A percentile compares a stretch with the other conserved stretches of the same genome.
Conservation (phyloP, 176 grass and related monocot genomes). For the bread wheat (Triticum aestivum) region IWGSC_CS_RefSeq_v2.1 NC_057801.1:652110036-652110535, state of each 20-base stretch:
- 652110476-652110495: slow-evolving; percentile 36
- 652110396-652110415: slow-evolving; percentile 79
- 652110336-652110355: slow-evolving; percentile 88
- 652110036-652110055: slow-evolving; percentile 1
- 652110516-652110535: slow-evolving; percentile 3
- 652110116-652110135: slow-evolving; percentile 31
- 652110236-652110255: background rate
- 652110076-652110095: slow-evolving; percentile 7
- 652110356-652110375: slow-evolving; percentile 77
- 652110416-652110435: slow-evolving; percentile 73
- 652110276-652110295: background rate
- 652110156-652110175: background rate
- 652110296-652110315: slow-evolving; percentile 28
- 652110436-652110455: slow-evolving; percentile 39
- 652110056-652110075: background rate
- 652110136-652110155: background rate
- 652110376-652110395: slow-evolving; percentile 75
- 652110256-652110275: background rate
- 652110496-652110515: slow-evolving; percentile 41
- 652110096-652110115: background rate
- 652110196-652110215: background rate
- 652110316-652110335: slow-evolving; percentile 25
- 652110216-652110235: background rate
- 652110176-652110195: background rate
- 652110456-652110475: slow-evolving; percentile 20